Conservation (phyloP, 78 protist species). For the Polysphondylium violaceum region DNA sequence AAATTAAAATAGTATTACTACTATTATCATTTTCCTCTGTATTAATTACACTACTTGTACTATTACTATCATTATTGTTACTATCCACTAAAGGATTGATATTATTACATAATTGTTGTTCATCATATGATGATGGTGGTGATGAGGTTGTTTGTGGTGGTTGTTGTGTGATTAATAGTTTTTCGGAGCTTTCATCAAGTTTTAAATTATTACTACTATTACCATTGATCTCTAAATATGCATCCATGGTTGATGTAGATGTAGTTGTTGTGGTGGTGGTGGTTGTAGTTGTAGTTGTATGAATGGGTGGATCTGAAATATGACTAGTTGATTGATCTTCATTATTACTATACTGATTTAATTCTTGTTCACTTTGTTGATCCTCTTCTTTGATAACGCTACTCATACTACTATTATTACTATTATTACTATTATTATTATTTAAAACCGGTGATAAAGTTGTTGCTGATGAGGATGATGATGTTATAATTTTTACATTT, state of each 20-base stretch:
- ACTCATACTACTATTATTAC: background rate
- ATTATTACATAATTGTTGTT: background rate
- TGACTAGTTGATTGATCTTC: background rate
- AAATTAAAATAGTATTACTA: background rate
- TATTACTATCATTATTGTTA: conserved; percentile 13
- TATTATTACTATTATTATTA: background rate
- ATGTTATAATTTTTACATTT: no score
- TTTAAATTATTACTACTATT: no score
- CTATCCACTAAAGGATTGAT: no score
- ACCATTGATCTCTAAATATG: background rate
- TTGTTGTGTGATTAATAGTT: no score
- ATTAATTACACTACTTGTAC: background rate
- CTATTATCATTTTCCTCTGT: background rate
- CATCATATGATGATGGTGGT: background rate
- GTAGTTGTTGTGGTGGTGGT: conserved; percentile 2
- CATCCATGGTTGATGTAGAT: background rate
- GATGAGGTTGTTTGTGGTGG: no score
- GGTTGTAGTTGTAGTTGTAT: conserved; percentile 21
- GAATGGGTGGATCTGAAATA: background rate
- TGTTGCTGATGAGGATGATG: no score
- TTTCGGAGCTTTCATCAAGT: no score
- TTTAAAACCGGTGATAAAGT: background rate
- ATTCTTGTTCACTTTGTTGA: background rate
- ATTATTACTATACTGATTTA: background rate
- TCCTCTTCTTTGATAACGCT: background rate